These are phyloP conservation scores for Ustilago hordei DNA, from an alignment of 1,284 basidiomycete genomes.

Conservation along the genomic window DNA sequence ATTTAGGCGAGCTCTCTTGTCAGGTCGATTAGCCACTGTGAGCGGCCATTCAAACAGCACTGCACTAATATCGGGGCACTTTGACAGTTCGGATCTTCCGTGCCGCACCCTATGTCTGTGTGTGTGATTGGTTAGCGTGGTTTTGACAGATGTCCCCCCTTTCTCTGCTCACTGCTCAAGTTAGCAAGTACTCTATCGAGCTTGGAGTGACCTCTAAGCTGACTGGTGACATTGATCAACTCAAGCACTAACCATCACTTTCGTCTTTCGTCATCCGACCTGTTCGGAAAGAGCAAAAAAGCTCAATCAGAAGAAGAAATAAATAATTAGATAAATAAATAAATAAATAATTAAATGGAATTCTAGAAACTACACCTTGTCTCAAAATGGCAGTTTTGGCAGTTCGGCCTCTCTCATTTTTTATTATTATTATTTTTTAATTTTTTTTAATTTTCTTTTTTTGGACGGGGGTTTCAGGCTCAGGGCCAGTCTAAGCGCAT, in stretches of 20 bases:
- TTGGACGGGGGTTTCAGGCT: neutral
- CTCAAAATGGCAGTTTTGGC: constrained; percentile 4
- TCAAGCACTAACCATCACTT: too few relatives aligned
- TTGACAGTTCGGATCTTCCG: constrained; percentile 6
- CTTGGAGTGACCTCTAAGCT: too few relatives aligned
- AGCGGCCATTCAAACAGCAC: neutral
- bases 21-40: constrained; percentile 2
- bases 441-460: too few relatives aligned
- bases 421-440: too few relatives aligned
- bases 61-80: neutral
- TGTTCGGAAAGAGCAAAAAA: neutral
- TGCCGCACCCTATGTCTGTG: neutral
- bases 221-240: too few relatives aligned
- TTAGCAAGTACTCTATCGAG: neutral
- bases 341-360: neutral
- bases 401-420: neutral
- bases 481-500: neutral
- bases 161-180: neutral
- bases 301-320: neutral
- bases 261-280: too few relatives aligned
- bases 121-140: neutral
- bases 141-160: neutral
- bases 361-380: neutral
- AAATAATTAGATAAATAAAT: too few relatives aligned
- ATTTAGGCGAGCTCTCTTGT: neutral